These are phyloP conservation scores for Leccinum obscurum DNA, from an alignment of 768 basidiomycete genomes.

Conservation along the genomic window DNA sequence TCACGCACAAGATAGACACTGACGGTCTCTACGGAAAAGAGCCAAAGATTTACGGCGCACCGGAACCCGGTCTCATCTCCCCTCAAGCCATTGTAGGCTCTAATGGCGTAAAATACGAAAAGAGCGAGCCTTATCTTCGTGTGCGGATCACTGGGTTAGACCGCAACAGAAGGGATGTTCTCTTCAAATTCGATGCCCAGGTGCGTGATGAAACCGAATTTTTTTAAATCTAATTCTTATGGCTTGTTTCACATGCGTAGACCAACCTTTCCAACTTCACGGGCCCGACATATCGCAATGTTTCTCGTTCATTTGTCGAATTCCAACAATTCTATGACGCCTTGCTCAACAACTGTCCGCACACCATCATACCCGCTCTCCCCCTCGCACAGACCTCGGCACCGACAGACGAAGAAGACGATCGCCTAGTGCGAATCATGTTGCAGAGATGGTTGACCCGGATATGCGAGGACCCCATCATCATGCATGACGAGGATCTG, in stretches of 20 bases:
- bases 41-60: slow-evolving; percentile 86
- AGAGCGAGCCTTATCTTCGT: slow-evolving; percentile 79
- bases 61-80: slow-evolving; percentile 80
- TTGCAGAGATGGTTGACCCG: slow-evolving; percentile 93
- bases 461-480: slow-evolving; percentile 88
- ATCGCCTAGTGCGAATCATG: slow-evolving; percentile 91
- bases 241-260: slow-evolving; percentile 40
- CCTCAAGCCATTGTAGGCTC: slow-evolving; percentile 62
- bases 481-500: slow-evolving; percentile 88
- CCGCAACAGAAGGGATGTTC: slow-evolving; percentile 91
- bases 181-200: slow-evolving; percentile 94
- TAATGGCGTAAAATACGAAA: slow-evolving; percentile 74
- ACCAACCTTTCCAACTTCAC: slow-evolving; percentile 93
- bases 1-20: slow-evolving; percentile 50
- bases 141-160: slow-evolving; percentile 90
- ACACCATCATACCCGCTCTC: slow-evolving; percentile 94
- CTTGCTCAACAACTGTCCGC: slow-evolving; percentile 86
- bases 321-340: slow-evolving; percentile 94
- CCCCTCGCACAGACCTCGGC: slow-evolving; percentile 97
- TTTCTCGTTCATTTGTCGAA: slow-evolving; percentile 93
- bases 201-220: slow-evolving; percentile 42
- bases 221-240: slow-evolving; percentile 1
- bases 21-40: slow-evolving; percentile 72
- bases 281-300: slow-evolving; percentile 86
- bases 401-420: slow-evolving; percentile 97